A percentile compares a stretch with the other conserved stretches of the same genome.
phyloP scores from a whole-genome alignment of 345 rosid genomes.

The Arabidopsis thaliana region DNA sequence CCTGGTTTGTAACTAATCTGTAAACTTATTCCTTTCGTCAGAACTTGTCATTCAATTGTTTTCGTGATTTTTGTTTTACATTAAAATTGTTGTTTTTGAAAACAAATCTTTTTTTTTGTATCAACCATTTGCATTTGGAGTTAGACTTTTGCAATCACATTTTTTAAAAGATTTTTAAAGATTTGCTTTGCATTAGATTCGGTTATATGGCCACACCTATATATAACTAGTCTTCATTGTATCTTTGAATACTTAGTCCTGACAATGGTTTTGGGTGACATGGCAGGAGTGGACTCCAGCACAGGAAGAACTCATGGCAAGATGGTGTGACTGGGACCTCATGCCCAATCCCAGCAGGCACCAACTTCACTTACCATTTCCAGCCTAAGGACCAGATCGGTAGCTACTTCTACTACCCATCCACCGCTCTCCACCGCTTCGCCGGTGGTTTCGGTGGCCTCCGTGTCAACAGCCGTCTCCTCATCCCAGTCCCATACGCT shows the following conservation, averaged over 20 bases:
- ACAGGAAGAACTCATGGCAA: slow-evolving; percentile 86
- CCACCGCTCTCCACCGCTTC: slow-evolving; percentile 57
- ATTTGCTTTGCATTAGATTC: not conserved
- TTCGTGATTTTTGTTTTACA: too few relatives aligned
- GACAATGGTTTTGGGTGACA: slow-evolving; percentile 24
- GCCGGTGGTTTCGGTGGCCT: slow-evolving; percentile 79
- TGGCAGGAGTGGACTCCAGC: slow-evolving; percentile 78
- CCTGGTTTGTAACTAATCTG: slow-evolving; percentile 65
- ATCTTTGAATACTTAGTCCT: not conserved
- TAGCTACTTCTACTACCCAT: slow-evolving; percentile 71
- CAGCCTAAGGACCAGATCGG: slow-evolving; percentile 95
- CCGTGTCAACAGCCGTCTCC: slow-evolving; percentile 67
- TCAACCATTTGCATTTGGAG: too few relatives aligned
- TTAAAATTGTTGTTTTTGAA: not conserved
- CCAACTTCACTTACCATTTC: slow-evolving; percentile 76
- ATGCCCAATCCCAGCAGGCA: slow-evolving; percentile 74
- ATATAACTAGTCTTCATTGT: not conserved
- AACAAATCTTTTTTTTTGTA: too few relatives aligned
- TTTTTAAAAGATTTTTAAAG: too few relatives aligned
- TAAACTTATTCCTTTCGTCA: slow-evolving; percentile 49
- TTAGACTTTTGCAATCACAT: too few relatives aligned
- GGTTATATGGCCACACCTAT: not conserved
- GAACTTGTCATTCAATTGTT: slow-evolving; percentile 33
- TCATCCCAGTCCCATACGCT: slow-evolving; percentile 75
- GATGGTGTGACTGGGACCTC: slow-evolving; percentile 74